A percentile compares a stretch with the other conserved stretches of the same genome.
These are phyloP conservation scores for Pichia sp. DNA, from an alignment of 1,139 yeast genomes.

Conservation along the genomic window DNA sequence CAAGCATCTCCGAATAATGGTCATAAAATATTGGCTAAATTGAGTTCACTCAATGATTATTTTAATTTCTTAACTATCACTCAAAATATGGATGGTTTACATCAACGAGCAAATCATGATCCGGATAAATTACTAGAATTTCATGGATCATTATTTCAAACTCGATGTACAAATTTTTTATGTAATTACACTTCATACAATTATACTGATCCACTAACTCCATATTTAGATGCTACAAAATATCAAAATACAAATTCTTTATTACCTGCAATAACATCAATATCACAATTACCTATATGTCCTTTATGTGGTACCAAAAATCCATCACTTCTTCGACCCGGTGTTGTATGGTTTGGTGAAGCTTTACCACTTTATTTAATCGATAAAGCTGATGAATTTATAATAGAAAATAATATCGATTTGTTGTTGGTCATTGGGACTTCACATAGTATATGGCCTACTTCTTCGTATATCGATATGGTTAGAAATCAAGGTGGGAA, in stretches of 20 bases:
- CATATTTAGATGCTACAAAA: conserved; percentile 36
- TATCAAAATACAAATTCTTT: conserved; percentile 9
- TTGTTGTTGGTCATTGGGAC: conserved; percentile 79
- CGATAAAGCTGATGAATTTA: conserved; percentile 63
- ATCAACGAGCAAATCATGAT: conserved; percentile 59
- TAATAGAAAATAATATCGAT: conserved; percentile 56
- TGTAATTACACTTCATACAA: conserved; percentile 60
- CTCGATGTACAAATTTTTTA: conserved; percentile 68
- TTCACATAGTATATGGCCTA: conserved; percentile 83
- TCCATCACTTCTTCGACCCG: conserved; percentile 63
- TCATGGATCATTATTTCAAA: conserved; percentile 72
- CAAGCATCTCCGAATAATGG: conserved; percentile 67
- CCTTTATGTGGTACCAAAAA: conserved; percentile 48
- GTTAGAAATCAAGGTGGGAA: conserved; percentile 68
- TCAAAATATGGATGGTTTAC: conserved; percentile 78
- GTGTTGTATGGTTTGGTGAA: conserved; percentile 93
- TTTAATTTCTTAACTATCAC: conserved; percentile 55
- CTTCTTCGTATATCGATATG: conserved; percentile 82
- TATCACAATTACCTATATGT: conserved; percentile 61
- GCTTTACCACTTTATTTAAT: conserved; percentile 59
- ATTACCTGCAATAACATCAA: conserved; percentile 36
- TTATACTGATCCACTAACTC: conserved; percentile 56
- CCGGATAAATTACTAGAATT: conserved; percentile 49
- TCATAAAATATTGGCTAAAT: conserved; percentile 59
- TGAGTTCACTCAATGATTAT: conserved; percentile 29